These are phyloP conservation scores for Trapa incisa DNA, from an alignment of 345 rosid species.

Conservation along the genomic window DNA sequence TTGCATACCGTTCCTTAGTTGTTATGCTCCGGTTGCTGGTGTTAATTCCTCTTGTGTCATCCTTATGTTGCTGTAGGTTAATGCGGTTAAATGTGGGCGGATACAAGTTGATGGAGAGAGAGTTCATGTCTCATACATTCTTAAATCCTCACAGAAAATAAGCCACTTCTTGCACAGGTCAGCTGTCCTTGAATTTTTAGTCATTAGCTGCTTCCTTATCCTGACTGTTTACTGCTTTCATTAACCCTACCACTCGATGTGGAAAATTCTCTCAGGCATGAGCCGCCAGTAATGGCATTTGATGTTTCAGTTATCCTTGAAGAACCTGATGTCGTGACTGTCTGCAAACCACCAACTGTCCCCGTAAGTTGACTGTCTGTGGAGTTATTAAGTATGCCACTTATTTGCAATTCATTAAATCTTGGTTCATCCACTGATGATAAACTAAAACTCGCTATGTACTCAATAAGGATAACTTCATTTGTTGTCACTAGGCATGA, in stretches of 20 bases:
- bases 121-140: slow-evolving; percentile 64
- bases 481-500: background rate
- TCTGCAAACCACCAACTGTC: slow-evolving; percentile 73
- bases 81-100: slow-evolving; percentile 75
- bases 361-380: slow-evolving; percentile 47
- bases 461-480: background rate
- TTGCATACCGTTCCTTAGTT: background rate
- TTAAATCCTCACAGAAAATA: slow-evolving; percentile 65
- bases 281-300: slow-evolving; percentile 65
- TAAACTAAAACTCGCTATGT: background rate
- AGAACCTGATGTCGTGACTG: slow-evolving; percentile 66
- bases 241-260: background rate
- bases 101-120: slow-evolving; percentile 71
- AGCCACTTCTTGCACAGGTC: slow-evolving; percentile 90
- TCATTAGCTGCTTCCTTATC: background rate
- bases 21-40: background rate
- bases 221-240: background rate
- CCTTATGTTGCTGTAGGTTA: slow-evolving; percentile 30
- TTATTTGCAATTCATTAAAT: background rate
- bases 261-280: slow-evolving; percentile 55
- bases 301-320: slow-evolving; percentile 49
- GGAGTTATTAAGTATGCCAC: background rate
- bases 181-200: background rate
- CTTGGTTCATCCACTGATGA: background rate
- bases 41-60: background rate